Percentiles rank a stretch among this genome's conserved stretches.
Conservation (phyloP, 257 asterid species). For the Ballota nigra region DNA sequence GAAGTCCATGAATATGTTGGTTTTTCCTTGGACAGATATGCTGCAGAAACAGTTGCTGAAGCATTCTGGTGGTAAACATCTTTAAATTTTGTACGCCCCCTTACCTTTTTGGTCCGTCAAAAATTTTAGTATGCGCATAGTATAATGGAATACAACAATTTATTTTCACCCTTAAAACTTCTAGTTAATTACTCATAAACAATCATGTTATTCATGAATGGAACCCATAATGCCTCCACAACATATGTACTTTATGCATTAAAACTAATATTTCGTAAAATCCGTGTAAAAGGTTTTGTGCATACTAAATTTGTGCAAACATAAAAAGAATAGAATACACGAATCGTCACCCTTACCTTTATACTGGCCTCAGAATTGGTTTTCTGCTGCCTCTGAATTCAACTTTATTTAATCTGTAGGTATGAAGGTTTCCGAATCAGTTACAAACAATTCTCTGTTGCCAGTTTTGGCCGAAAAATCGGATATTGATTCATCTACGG, state of each 20-base stretch:
- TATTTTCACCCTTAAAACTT: too few relatives aligned
- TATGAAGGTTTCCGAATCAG: constrained; percentile 25
- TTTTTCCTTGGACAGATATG: constrained; percentile 91
- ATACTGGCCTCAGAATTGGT: not conserved
- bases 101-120: too few relatives aligned
- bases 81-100: not conserved
- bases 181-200: too few relatives aligned
- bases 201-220: too few relatives aligned
- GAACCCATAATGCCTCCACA: too few relatives aligned
- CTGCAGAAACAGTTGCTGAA: constrained; percentile 64
- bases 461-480: constrained; percentile 36
- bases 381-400: constrained; percentile 16
- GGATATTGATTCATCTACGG: constrained; percentile 31
- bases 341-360: not conserved
- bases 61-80: constrained; percentile 46
- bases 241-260: too few relatives aligned
- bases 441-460: constrained; percentile 25
- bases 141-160: too few relatives aligned
- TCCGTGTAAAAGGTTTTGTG: too few relatives aligned
- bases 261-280: too few relatives aligned
- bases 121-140: too few relatives aligned
- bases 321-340: not conserved
- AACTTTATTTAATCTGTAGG: constrained; percentile 30
- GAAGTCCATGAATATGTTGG: constrained; percentile 74
- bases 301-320: too few relatives aligned